Evolutionary conservation across 768 basidiomycete species (phyloP).

Genomic region (Leucocoprinus sp.): DNA sequence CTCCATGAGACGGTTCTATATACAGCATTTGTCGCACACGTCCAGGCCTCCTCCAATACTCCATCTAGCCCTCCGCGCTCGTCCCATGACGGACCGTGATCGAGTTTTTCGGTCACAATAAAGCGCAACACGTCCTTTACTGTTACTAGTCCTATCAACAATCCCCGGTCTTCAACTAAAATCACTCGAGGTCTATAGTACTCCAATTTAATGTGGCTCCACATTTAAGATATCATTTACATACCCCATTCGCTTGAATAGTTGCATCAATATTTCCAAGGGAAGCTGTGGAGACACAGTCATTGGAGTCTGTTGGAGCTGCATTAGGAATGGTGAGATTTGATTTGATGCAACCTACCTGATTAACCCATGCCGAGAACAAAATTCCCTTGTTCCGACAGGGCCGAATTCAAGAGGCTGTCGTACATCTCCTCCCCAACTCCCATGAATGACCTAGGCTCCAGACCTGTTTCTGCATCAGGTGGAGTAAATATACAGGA

Average conservation of each 20-base stretch:
- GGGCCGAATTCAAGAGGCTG: constrained; percentile 49
- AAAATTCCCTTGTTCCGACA: constrained; percentile 50
- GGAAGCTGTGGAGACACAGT: constrained; percentile 89
- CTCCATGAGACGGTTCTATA: constrained; percentile 31
- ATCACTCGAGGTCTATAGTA: constrained; percentile 83
- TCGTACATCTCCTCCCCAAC: constrained; percentile 61
- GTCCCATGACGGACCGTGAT: constrained; percentile 48
- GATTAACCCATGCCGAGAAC: constrained; percentile 91
- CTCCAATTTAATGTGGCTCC: constrained; percentile 5
- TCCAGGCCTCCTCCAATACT: constrained; percentile 54
- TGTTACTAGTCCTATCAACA: constrained; percentile 79
- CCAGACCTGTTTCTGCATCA: constrained; percentile 40
- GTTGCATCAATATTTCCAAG: constrained; percentile 93
- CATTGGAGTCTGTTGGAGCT: constrained; percentile 70
- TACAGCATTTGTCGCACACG: constrained; percentile 34
- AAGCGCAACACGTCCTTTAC: constrained; percentile 94
- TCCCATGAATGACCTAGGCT: constrained; percentile 42
- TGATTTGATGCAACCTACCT: constrained; percentile 40
- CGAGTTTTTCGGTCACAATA: constrained; percentile 54
- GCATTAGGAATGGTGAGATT: neutral
- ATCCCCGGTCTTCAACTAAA: constrained; percentile 81
- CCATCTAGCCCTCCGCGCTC: constrained; percentile 59
- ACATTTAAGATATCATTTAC: constrained; percentile 22
- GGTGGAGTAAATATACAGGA: constrained; percentile 62
- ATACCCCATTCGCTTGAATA: constrained; percentile 97